These are phyloP conservation scores for Xylaria sp. DNA, from an alignment of 2,329 filamentous ascomycete genomes.

Conservation along the genomic window DNA sequence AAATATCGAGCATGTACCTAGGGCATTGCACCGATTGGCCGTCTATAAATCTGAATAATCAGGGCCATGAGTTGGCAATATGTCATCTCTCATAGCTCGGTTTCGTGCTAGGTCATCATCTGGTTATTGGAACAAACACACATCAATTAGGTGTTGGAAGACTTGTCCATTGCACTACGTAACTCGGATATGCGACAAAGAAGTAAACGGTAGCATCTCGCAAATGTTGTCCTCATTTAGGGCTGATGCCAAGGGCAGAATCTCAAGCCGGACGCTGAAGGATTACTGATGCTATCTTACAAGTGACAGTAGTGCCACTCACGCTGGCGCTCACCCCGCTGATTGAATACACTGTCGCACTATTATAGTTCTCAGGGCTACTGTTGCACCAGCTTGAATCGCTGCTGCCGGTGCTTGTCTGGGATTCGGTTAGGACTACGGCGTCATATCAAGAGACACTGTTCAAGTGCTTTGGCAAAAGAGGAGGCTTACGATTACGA, in stretches of 20 bases:
- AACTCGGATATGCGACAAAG: neutral
- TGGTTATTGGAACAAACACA: neutral
- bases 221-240: neutral
- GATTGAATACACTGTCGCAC: slow-evolving; percentile 52
- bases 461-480: neutral
- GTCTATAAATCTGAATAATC: neutral
- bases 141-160: neutral
- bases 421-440: slow-evolving; percentile 25
- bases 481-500: slow-evolving; percentile 59
- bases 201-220: neutral
- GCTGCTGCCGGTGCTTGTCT: slow-evolving; percentile 45
- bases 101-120: neutral
- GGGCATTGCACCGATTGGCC: too few species aligned
- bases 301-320: slow-evolving; percentile 56
- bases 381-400: slow-evolving; percentile 51
- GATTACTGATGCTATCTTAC: slow-evolving; percentile 58
- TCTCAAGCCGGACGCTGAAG: slow-evolving; percentile 47
- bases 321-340: slow-evolving; percentile 50
- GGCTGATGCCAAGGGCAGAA: neutral
- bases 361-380: slow-evolving; percentile 54
- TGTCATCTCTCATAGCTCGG: neutral
- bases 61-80: too few species aligned
- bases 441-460: neutral
- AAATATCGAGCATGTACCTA: too few species aligned
- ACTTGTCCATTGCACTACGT: neutral